Evolutionary conservation across 805 yeast genomes (phyloP).

Genomic region (Saccharomycopsis sp.): DNA sequence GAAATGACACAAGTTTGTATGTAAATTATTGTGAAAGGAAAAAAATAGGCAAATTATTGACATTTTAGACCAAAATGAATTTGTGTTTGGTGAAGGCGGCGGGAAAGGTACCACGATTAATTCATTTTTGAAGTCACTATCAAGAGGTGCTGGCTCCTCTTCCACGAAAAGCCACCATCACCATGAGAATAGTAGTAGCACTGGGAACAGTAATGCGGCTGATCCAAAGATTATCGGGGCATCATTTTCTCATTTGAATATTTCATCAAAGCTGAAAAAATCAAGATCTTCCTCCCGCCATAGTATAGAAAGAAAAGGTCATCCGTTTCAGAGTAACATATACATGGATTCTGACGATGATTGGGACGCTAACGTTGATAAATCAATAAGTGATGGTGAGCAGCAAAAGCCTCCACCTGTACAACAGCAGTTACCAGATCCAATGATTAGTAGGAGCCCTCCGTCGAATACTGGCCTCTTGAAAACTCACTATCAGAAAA

Average conservation of each 20-base stretch:
- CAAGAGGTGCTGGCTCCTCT: constrained; percentile 24
- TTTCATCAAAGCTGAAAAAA: constrained; percentile 18
- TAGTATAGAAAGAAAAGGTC: neutral
- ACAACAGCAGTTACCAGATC: constrained; percentile 2
- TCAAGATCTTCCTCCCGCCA: too few relatives aligned
- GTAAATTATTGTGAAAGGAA: constrained; percentile 16
- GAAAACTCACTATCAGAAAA: constrained; percentile 10
- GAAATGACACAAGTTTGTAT: constrained; percentile 35
- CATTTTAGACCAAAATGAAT: constrained; percentile 37
- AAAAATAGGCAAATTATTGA: neutral
- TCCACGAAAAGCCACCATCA: too few relatives aligned
- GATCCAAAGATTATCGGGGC: constrained; percentile 46
- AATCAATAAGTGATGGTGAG: constrained; percentile 13
- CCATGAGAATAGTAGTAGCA: constrained; percentile 19
- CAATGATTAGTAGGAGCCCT: neutral
- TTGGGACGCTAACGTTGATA: constrained; percentile 78
- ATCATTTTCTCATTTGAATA: constrained; percentile 47
- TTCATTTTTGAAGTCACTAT: constrained; percentile 39
- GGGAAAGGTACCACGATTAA: constrained; percentile 57
- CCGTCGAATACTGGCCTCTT: constrained; percentile 1
- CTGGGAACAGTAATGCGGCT: constrained; percentile 23
- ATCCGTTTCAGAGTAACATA: constrained; percentile 22
- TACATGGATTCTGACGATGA: constrained; percentile 81
- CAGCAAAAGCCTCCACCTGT: neutral
- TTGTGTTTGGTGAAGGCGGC: constrained; percentile 60